Base-by-base conservation (phyloP, 2,329 filamentous ascomycete genomes). In the Dactylonectria macrodidyma region DNA sequence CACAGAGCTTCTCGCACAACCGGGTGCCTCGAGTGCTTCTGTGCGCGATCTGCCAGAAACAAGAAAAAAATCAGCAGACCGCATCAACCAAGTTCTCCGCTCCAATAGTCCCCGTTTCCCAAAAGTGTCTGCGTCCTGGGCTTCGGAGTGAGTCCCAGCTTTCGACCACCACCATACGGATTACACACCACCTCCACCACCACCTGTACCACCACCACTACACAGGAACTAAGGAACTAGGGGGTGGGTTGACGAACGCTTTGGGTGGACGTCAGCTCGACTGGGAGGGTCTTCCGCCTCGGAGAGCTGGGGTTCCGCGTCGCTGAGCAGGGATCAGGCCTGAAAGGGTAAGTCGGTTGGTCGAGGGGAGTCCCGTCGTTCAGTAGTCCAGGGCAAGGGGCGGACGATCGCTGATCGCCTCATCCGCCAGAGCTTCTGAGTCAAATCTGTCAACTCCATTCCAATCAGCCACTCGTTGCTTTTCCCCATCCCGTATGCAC, bases 381-480 rank as follows among this genome's bases (percentile, higher is more conserved):
- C 38, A 44, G 41, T 44, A 44, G 41, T 44, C 47, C 48, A 71
- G 30, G 62, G 59, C 56, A 67, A 62, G 59, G 62, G 66, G 52
- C 26, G 33, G 71, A 65, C 70, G 73, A 73, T 75, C 72, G 64
- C 62, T 75, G 71, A 75, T 76, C 71, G 66, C 57, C 63, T 73
- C 71, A 57, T 65, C 62, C 67, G 70, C 52, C 67, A 72, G 26
- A 16, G 12, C 38, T 59, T 74, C 62, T 72, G 74, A 75, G 70
- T 76, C 71, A 74, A 76, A 76, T 68, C 74, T 76, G 74, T 76
- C 74, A 76, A 71, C 66, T 65, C 62, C 70, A 70, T 72, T 69
- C 64, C 68, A 68, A 68, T 75, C 71, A 76, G 73, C 65, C 64
- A 71, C 62, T 55, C 33, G 34, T 76, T 76, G 59, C 74, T 74